Conservation (phyloP, 768 basidiomycete species). For the Mycena amicta region DNA sequence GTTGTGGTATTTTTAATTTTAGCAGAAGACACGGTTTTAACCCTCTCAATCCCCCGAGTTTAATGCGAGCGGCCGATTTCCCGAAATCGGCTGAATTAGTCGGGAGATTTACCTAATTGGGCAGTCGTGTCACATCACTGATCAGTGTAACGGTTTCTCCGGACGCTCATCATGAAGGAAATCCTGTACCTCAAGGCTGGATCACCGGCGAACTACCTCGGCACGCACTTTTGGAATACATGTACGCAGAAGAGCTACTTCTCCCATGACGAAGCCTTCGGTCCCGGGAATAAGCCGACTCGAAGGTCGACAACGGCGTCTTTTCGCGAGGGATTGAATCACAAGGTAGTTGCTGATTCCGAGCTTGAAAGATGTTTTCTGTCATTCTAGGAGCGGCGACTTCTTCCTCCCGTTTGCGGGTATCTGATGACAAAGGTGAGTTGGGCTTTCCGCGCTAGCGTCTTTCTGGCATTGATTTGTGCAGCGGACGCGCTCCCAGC, state of each 20-base stretch:
- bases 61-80: not conserved
- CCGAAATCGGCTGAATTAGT: not conserved
- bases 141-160: too few relatives aligned
- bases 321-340: conserved; percentile 62
- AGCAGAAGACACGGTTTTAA: not conserved
- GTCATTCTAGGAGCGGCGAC: conserved; percentile 45
- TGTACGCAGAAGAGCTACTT: conserved; percentile 74
- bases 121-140: not conserved
- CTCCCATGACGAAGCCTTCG: conserved; percentile 37
- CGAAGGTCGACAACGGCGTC: conserved; percentile 56
- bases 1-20: too few relatives aligned
- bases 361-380: not conserved
- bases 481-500: conserved; percentile 79
- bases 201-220: conserved; percentile 62
- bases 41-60: not conserved
- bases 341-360: conserved; percentile 41
- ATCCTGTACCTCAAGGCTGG: conserved; percentile 82
- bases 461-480: not conserved
- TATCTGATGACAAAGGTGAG: conserved; percentile 70
- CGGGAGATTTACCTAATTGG: too few relatives aligned
- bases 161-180: conserved; percentile 58
- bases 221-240: conserved; percentile 87
- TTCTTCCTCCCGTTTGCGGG: conserved; percentile 63
- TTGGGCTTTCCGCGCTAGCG: conserved; percentile 4
- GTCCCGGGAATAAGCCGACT: conserved; percentile 35